These are phyloP conservation scores for Pyricularia sp. DNA, from an alignment of 2,329 filamentous ascomycete genomes.

Conservation along the genomic window DNA sequence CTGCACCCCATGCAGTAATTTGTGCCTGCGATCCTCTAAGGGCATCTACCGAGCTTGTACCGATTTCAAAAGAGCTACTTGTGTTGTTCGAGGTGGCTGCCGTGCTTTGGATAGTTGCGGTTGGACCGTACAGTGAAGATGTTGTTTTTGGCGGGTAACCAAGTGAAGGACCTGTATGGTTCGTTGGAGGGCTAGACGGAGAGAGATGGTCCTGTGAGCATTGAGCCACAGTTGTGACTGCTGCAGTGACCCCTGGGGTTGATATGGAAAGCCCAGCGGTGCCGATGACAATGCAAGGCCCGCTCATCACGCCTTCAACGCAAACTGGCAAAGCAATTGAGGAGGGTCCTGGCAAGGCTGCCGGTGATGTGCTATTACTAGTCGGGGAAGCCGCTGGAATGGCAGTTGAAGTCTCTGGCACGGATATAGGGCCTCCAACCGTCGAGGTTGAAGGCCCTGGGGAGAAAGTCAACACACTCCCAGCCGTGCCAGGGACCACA, in stretches of 20 bases:
- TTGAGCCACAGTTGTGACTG: background rate
- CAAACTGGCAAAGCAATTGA: conserved; percentile 1
- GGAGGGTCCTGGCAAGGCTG: background rate
- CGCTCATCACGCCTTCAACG: background rate
- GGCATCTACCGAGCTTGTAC: background rate
- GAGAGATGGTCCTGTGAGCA: too few species aligned
- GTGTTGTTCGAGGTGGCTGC: background rate
- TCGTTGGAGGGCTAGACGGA: background rate
- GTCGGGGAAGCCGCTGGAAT: background rate
- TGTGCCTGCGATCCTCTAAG: background rate
- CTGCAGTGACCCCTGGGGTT: background rate
- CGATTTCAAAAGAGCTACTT: background rate
- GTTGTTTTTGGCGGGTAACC: background rate
- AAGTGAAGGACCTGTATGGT: background rate
- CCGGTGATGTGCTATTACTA: background rate
- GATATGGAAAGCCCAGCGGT: background rate
- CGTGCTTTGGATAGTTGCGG: background rate
- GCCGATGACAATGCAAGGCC: background rate
- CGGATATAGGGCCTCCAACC: background rate
- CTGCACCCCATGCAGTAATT: too few species aligned
- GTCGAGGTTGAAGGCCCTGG: background rate
- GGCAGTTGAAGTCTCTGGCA: background rate
- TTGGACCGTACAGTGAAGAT: background rate
- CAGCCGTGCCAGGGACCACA: background rate
- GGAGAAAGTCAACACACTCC: background rate